These are phyloP conservation scores for Candida oleophila DNA, from an alignment of 805 yeast species.

Conservation along the genomic window DNA sequence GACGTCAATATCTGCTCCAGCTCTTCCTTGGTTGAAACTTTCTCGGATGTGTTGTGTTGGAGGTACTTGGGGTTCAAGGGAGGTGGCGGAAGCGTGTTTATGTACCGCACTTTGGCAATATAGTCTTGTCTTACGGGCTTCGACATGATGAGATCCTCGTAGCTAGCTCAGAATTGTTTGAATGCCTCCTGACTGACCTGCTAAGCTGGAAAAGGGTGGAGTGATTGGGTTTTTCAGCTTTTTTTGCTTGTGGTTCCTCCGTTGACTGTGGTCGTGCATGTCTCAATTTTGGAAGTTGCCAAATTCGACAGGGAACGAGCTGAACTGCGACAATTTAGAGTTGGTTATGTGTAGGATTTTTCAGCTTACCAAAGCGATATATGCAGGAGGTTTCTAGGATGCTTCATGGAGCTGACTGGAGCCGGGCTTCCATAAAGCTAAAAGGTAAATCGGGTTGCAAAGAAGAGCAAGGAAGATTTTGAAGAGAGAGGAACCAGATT, in stretches of 20 bases:
- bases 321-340: not conserved
- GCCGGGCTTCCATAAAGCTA: no score
- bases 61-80: conserved; percentile 86
- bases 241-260: not conserved
- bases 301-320: not conserved
- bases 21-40: conserved; percentile 35
- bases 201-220: no score
- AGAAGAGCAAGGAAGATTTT: no score
- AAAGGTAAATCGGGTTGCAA: no score
- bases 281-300: not conserved
- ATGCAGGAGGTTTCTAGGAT: no score
- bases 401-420: no score
- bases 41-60: conserved; percentile 46
- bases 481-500: no score
- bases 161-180: no score
- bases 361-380: no score
- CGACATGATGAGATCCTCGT: conserved; percentile 29
- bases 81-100: conserved; percentile 90
- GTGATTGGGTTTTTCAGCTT: no score
- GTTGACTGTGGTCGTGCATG: not conserved
- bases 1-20: conserved; percentile 60
- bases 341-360: no score
- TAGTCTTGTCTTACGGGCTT: conserved; percentile 64
- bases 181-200: no score
- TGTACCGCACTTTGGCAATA: conserved; percentile 78